phyloP scores from a whole-genome alignment of 2,329 filamentous ascomycete species.

The Diaporthe ampelina region DNA sequence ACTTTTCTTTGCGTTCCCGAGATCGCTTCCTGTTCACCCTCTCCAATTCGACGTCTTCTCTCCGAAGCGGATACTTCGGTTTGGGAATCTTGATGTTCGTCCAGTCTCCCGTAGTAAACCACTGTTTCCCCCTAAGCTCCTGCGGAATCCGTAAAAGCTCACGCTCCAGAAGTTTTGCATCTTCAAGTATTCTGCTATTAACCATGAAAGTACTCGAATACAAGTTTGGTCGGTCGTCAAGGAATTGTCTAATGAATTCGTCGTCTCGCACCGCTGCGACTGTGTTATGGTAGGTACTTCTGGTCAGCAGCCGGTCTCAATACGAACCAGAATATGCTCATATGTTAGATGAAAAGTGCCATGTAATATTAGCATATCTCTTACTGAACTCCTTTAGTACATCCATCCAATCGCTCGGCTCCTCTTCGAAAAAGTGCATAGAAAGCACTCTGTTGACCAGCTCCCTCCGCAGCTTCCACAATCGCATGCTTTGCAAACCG shows the following conservation, averaged over 20 bases:
- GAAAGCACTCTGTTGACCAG: not conserved
- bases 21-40: too few relatives aligned
- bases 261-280: not conserved
- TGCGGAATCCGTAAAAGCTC: not conserved
- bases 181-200: fast-evolving
- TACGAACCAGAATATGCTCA: not conserved
- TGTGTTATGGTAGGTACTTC: not conserved
- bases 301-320: not conserved
- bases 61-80: fast-evolving
- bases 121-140: not conserved
- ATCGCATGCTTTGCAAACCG: not conserved
- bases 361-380: not conserved
- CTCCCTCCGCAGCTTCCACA: not conserved
- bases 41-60: too few relatives aligned
- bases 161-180: not conserved
- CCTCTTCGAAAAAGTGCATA: not conserved
- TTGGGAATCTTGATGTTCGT: not conserved
- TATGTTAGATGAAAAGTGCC: too few relatives aligned
- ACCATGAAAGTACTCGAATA: not conserved
- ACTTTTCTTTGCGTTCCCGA: not conserved
- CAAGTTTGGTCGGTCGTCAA: fast-evolving
- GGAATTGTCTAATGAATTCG: not conserved
- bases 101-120: not conserved
- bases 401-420: not conserved
- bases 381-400: not conserved